Percentiles rank a stretch among this genome's conserved stretches.
Evolutionary conservation across 1,139 yeast genomes (phyloP).

Genomic region (Pichia sp.): DNA sequence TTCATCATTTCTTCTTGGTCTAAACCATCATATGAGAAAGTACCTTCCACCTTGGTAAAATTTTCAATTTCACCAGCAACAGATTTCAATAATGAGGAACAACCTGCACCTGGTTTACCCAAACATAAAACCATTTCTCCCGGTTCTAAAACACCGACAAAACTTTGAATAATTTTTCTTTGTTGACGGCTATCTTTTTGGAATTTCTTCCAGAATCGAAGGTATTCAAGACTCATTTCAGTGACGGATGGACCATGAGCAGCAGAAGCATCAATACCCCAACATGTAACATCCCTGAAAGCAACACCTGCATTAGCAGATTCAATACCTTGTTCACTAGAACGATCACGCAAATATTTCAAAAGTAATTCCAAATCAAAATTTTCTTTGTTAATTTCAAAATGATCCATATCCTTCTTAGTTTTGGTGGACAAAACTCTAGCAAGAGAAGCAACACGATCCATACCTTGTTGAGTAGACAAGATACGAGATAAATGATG

Average conservation of each 20-base stretch:
- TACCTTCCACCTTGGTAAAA: constrained; percentile 24
- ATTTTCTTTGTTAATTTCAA: constrained; percentile 22
- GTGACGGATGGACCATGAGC: constrained; percentile 22
- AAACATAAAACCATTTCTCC: constrained; percentile 40
- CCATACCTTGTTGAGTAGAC: constrained; percentile 22
- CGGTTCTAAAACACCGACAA: constrained; percentile 9
- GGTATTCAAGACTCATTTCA: constrained; percentile 1
- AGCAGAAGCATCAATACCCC: constrained; percentile 43
- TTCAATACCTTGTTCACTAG: too few species aligned
- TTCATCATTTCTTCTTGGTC: constrained; percentile 59
- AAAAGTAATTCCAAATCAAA: constrained; percentile 31
- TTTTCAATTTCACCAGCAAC: constrained; percentile 30
- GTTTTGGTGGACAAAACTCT: constrained; percentile 25
- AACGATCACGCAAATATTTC: constrained; percentile 31
- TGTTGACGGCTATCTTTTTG: constrained; percentile 7
- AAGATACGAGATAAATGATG: constrained; percentile 21
- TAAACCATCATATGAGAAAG: constrained; percentile 42
- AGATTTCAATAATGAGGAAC: constrained; percentile 39
- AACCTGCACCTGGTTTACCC: constrained; percentile 53
- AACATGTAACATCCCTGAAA: constrained; percentile 35
- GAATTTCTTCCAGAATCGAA: constrained; percentile 3
- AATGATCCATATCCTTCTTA: constrained; percentile 21
- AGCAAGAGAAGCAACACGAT: constrained; percentile 22
- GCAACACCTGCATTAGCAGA: too few species aligned
- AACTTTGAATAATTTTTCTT: constrained; percentile 9